A percentile compares a stretch with the other conserved stretches of the same genome.
Conservation (phyloP, 2,329 filamentous ascomycete species). For the Calonectria ilicicola region DNA sequence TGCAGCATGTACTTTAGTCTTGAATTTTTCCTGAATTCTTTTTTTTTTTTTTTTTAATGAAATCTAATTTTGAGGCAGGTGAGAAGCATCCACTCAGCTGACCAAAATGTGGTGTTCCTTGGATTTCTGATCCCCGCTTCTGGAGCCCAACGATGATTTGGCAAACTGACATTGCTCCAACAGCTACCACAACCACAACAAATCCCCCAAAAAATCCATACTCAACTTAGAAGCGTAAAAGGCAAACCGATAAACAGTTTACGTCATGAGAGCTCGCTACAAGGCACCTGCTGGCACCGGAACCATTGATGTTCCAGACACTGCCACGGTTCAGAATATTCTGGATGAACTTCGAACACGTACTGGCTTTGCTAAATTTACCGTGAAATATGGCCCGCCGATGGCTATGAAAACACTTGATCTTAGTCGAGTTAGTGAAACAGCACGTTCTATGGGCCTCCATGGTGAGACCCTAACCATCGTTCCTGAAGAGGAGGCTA, state of each 20-base stretch:
- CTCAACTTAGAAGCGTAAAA: background rate
- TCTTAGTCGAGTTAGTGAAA: constrained; percentile 62
- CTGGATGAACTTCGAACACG: constrained; percentile 70
- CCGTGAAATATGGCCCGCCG: constrained; percentile 88
- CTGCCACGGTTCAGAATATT: constrained; percentile 74
- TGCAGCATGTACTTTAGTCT: background rate
- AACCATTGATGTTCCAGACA: constrained; percentile 75
- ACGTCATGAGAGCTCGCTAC: constrained; percentile 77
- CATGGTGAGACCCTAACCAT: constrained; percentile 65
- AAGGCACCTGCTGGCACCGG: constrained; percentile 80
- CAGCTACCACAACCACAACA: background rate
- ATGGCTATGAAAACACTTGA: constrained; percentile 72
- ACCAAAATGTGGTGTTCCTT: background rate
- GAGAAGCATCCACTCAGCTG: background rate
- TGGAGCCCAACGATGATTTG: background rate
- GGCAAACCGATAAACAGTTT: background rate
- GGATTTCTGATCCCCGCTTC: constrained; percentile 9
- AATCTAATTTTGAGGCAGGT: background rate
- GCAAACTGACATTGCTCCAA: background rate
- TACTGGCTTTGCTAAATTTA: constrained; percentile 75
- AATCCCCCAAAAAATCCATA: background rate
- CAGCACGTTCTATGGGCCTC: constrained; percentile 61
- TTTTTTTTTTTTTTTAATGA: background rate
- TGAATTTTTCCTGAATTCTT: background rate
- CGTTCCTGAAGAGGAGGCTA: constrained; percentile 53